A percentile compares a stretch with the other conserved stretches of the same genome.
These are phyloP conservation scores for Tulasnella sp. DNA, from an alignment of 768 basidiomycete species.

Conservation along the genomic window DNA sequence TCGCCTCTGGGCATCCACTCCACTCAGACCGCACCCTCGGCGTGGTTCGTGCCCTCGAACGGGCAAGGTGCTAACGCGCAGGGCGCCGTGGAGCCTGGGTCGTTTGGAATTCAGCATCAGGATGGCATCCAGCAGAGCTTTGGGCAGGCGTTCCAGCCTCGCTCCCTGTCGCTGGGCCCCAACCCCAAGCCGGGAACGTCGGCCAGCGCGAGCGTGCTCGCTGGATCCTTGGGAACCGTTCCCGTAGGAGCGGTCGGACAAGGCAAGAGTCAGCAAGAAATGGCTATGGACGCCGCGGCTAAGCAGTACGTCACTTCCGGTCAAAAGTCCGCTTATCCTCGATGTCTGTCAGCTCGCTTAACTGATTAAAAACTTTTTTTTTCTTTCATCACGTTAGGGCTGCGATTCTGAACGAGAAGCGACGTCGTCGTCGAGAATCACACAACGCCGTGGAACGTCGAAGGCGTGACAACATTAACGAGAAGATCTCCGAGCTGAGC, in stretches of 20 bases:
- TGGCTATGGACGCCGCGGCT: conserved; percentile 37
- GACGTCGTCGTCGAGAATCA: conserved; percentile 72
- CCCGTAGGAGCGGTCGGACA: conserved; percentile 32
- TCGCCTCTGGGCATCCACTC: conserved; percentile 24
- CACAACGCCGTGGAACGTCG: conserved; percentile 92
- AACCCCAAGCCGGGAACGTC: conserved; percentile 41
- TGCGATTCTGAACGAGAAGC: conserved; percentile 72
- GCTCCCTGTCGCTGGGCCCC: conserved; percentile 34
- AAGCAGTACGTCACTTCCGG: conserved; percentile 43
- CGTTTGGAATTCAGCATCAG: neutral
- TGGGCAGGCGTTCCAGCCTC: conserved; percentile 23
- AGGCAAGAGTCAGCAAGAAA: conserved; percentile 26
- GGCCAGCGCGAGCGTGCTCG: conserved; percentile 30
- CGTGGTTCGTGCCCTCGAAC: conserved; percentile 26
- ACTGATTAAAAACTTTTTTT: neutral
- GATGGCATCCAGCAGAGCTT: conserved; percentile 29
- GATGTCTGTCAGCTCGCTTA: conserved; percentile 12
- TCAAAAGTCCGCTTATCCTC: too few species aligned
- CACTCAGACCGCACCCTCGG: conserved; percentile 24
- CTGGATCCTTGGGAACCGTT: conserved; percentile 33
- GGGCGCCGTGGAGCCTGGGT: conserved; percentile 19
- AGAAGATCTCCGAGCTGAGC: conserved; percentile 87
- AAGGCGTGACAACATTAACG: conserved; percentile 89
- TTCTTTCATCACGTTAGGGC: conserved; percentile 39
- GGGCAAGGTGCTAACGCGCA: neutral